These are phyloP conservation scores for Cladosporium velox DNA, from an alignment of 2,329 filamentous ascomycete species.

Conservation along the genomic window DNA sequence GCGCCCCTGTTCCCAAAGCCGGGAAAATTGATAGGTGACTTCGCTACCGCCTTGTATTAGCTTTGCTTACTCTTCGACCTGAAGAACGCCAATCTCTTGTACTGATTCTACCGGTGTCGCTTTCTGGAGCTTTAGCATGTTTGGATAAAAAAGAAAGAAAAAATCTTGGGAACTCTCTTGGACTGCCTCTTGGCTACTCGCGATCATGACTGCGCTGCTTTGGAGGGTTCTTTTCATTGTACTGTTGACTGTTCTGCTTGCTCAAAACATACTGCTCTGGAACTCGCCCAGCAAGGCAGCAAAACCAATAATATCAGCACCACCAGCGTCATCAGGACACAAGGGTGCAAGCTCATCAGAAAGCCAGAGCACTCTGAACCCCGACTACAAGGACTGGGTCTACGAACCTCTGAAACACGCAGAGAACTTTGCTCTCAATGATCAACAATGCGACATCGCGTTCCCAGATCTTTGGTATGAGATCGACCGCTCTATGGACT, in stretches of 20 bases:
- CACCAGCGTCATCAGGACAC: slow-evolving; percentile 1
- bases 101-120: not conserved
- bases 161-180: not conserved
- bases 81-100: not conserved
- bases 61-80: not conserved
- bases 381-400: slow-evolving; percentile 6
- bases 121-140: slow-evolving; percentile 1
- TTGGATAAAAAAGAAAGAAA: not conserved
- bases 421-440: slow-evolving; percentile 26
- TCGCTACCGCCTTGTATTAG: not conserved
- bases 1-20: slow-evolving; percentile 11
- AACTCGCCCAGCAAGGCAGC: slow-evolving; percentile 3
- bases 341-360: not conserved
- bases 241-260: slow-evolving; percentile 8
- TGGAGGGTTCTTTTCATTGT: slow-evolving; percentile 14
- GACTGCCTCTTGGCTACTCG: not conserved
- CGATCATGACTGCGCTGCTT: slow-evolving; percentile 15
- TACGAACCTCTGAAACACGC: slow-evolving; percentile 22
- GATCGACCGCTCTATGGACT: slow-evolving; percentile 31
- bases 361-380: not conserved
- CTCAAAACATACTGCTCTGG: slow-evolving; percentile 18
- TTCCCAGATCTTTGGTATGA: slow-evolving; percentile 36
- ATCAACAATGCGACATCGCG: slow-evolving; percentile 29
- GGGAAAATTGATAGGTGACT: slow-evolving; percentile 15
- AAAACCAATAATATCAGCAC: not conserved